Base-by-base conservation (phyloP, 306 rosid genomes). In the Oxytropis ochrocephala region DNA sequence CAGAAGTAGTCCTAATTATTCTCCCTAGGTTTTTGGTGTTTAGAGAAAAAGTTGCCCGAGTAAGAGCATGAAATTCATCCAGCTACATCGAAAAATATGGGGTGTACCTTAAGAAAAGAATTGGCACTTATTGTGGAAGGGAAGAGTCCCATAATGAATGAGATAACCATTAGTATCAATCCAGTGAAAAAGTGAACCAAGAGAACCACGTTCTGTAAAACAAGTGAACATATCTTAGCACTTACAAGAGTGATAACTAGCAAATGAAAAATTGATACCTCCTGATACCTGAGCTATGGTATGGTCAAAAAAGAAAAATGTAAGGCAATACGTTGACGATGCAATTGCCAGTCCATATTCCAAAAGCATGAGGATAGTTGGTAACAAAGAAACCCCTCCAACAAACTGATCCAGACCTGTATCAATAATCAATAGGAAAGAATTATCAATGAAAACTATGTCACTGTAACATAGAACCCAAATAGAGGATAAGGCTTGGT, bases 381-480 rank as follows among this genome's bases (percentile, higher is more conserved):
- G 87, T 69, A 84, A 69, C 76, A 94, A 73, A 72, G 92, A 84
- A 62, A 87, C 88, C 12, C 77, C 84, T 79, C 97, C 98, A 76
- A 94, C 86, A 85, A 94, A 94, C 72, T 90, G 98, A 71, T 88
- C 97, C 82, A 94, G 68, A 82, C 98, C 98, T 90, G 77, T 32
- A 77, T 9, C 60, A 60, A 64, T 46, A 63, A 58, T 69, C 64
- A 53, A 54, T 35, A 70, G 19, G 19, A 38, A 74, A 42, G 11
- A 64, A 76, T 50, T 44, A 73, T 75, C 48, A 60, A 3, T 24
- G 59, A 61, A 19, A 51, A 21, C 39, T 5, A 51, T 59, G 56
- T 63, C 46, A 71, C 54, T 39, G 50, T 50, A 42, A 65, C 64
- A 48, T 59, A 63, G 18, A 73, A 51, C 13, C 52, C 53, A 43